Percentiles rank a stretch among this genome's conserved stretches.
These are phyloP conservation scores for Citrus cavaleriei DNA, from an alignment of 345 rosid genomes.

Conservation along the genomic window DNA sequence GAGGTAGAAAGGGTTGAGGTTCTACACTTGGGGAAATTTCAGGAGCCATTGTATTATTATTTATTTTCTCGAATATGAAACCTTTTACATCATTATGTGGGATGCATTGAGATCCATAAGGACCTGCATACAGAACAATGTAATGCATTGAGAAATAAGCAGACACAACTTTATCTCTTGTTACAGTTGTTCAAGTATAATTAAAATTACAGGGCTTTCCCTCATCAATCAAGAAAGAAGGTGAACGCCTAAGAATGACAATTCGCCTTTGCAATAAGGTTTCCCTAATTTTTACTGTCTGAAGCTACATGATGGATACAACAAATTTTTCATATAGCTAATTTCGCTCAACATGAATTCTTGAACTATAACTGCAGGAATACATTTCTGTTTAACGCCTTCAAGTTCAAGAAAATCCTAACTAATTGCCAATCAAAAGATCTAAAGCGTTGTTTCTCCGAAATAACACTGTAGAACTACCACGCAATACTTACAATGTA, in stretches of 20 bases:
- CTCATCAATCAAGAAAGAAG: neutral
- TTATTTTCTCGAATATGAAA: neutral
- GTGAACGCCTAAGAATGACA: neutral
- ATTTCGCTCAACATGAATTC: neutral
- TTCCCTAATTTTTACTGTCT: neutral
- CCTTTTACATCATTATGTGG: neutral
- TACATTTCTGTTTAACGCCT: no score
- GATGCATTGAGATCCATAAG: constrained; percentile 13
- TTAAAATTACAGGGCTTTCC: neutral
- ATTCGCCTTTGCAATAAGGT: neutral
- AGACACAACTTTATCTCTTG: neutral
- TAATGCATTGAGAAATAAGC: neutral
- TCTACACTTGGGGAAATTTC: constrained; percentile 22
- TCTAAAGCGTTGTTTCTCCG: neutral
- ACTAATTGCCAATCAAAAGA: neutral
- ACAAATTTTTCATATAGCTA: neutral
- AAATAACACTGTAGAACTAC: neutral
- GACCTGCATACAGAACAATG: constrained; percentile 14
- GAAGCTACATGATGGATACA: neutral
- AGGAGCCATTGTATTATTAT: constrained; percentile 16
- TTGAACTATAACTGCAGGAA: neutral
- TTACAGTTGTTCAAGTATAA: neutral
- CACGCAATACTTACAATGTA: neutral
- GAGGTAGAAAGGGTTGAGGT: constrained; percentile 53
- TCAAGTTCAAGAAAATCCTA: neutral